These are phyloP conservation scores for Umbelopsis sp. DNA, from an alignment of 192 early-diverging fungal species.

Conservation along the genomic window DNA sequence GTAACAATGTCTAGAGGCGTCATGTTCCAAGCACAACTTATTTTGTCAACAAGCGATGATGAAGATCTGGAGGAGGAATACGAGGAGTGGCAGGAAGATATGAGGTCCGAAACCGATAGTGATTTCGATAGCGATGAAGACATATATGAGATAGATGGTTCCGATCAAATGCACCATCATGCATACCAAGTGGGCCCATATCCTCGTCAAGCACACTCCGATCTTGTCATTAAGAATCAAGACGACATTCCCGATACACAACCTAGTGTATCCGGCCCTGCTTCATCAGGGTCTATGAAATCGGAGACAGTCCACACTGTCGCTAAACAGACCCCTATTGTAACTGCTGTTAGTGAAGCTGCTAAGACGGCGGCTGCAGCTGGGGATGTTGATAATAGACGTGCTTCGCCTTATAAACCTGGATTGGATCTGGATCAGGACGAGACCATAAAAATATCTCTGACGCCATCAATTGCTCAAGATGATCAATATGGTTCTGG, in stretches of 20 bases:
- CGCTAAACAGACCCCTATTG: neutral
- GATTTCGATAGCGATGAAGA: slow-evolving; percentile 48
- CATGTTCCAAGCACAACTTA: slow-evolving; percentile 41
- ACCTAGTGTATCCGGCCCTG: neutral
- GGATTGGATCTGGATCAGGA: slow-evolving; percentile 16
- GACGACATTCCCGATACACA: neutral
- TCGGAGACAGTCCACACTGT: neutral
- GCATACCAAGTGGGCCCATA: neutral
- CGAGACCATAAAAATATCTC: slow-evolving; percentile 55
- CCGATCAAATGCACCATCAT: neutral
- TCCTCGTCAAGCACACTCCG: neutral
- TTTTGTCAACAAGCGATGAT: slow-evolving; percentile 36
- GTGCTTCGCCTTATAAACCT: slow-evolving; percentile 1
- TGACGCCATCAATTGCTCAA: slow-evolving; percentile 53
- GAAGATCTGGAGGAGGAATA: slow-evolving; percentile 51
- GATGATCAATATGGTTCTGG: slow-evolving; percentile 32
- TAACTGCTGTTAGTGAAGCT: neutral
- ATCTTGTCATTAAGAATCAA: slow-evolving; percentile 14
- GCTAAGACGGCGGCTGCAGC: neutral
- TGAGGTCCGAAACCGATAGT: slow-evolving; percentile 34
- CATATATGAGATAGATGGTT: slow-evolving; percentile 36
- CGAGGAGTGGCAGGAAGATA: slow-evolving; percentile 51
- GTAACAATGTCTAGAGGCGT: slow-evolving; percentile 40
- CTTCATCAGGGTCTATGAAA: neutral
- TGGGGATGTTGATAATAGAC: neutral